Evolutionary conservation across 495 filamentous ascomycete genomes (phyloP).

Genomic region (Cudoniella acicularis): DNA sequence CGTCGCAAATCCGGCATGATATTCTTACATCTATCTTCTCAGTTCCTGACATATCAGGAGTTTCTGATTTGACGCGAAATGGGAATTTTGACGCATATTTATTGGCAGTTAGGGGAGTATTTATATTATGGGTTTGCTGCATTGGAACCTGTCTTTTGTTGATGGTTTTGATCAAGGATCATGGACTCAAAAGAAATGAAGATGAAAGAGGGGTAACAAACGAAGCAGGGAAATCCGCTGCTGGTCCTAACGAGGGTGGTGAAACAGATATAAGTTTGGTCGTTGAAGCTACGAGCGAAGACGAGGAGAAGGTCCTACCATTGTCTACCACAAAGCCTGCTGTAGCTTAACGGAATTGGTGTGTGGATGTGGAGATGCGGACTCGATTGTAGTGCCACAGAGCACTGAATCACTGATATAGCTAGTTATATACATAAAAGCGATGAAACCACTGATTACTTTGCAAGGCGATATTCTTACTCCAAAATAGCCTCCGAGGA

Average conservation of each 20-base stretch:
- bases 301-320: not conserved
- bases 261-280: not conserved
- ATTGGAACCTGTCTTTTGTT: not conserved
- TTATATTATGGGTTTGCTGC: not conserved
- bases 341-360: too few species aligned
- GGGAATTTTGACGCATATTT: not conserved
- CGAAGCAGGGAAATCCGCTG: not conserved
- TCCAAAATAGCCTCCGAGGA: too few species aligned
- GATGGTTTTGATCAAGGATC: not conserved
- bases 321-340: not conserved
- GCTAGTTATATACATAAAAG: too few species aligned
- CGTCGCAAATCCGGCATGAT: not conserved
- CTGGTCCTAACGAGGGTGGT: not conserved
- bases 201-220: not conserved
- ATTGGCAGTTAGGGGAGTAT: not conserved
- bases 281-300: not conserved
- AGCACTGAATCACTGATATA: too few species aligned
- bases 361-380: too few species aligned
- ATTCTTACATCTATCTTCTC: not conserved
- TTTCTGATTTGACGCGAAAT: not conserved
- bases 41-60: not conserved
- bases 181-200: not conserved
- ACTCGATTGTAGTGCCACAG: too few species aligned
- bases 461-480: too few species aligned
- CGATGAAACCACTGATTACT: too few species aligned